Evolutionary conservation across 208 protist genomes (phyloP), one percentile per base, ranked within the genome.

Genomic region (Leishmania braziliensis): DNA sequence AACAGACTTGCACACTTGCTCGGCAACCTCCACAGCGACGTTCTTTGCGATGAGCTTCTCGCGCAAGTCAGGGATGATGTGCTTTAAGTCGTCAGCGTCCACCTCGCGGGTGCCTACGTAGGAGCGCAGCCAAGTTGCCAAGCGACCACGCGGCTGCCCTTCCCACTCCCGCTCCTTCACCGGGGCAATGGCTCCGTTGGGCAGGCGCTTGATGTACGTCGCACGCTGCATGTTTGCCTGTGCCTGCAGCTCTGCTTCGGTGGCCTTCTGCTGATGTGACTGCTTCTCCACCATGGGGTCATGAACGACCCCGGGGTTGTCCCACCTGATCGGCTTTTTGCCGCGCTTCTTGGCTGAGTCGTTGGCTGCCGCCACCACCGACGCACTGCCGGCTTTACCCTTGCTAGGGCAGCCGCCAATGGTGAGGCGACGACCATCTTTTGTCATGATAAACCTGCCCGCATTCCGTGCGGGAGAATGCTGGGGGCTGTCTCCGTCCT

Each of bases 31-130:
- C 3, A 93, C 86, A 0, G 98, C 99, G 10, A 99, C 99, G 89
- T 99, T 99, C 91, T 99, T 99, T 16, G 70, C 78, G 39, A 99
- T 98, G 23, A 99, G 90, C 86, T 98, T 97, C 58, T 99, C 91
- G 73, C 94, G 92, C 56, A 99, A 89, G 69, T 93, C 79, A 9
- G 91, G 93, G 62, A 99, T 90, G 46, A 99, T 91, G 16, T 96
- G 91, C 74, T 95, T 79, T 26, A 99, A 81, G 73, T 99, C 98
- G 12, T 94, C 88, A 16, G 90, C 84, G 72, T 95, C 92, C 36
- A 99, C 82, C 68, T 96, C 88, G 58, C 93, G 92, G 26, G 81
- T 83, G 14, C 93, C 90, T 1, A 98, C 89, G 81, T 90, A 95
- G 39, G 81, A 78, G 56, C 92, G 93, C 63, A 98, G 88, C 90